These are phyloP conservation scores for Fusarium sp. DNA, from an alignment of 2,329 filamentous ascomycete genomes.

Conservation along the genomic window DNA sequence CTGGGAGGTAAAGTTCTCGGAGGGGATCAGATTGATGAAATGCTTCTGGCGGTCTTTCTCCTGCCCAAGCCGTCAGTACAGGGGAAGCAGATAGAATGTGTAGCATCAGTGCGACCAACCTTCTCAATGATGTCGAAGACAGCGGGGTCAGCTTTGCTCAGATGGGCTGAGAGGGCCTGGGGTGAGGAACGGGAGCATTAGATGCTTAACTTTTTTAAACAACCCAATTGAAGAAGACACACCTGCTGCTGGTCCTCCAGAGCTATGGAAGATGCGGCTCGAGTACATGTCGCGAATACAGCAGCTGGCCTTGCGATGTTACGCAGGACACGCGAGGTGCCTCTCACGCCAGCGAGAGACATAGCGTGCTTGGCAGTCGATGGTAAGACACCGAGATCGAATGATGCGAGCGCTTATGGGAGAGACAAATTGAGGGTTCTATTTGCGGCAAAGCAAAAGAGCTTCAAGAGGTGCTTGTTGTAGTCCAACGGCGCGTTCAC, in stretches of 20 bases:
- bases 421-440: slow-evolving; percentile 9
- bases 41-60: slow-evolving; percentile 97
- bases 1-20: slow-evolving; percentile 95
- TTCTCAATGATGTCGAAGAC: slow-evolving; percentile 92
- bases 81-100: too few relatives aligned
- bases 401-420: background rate
- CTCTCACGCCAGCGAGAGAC: slow-evolving; percentile 60
- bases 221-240: slow-evolving; percentile 39
- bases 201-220: slow-evolving; percentile 6
- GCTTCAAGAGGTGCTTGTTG: slow-evolving; percentile 15
- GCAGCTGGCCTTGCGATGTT: slow-evolving; percentile 50
- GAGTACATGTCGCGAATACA: slow-evolving; percentile 38
- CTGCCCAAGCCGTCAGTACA: slow-evolving; percentile 55
- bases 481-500: slow-evolving; percentile 22
- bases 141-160: slow-evolving; percentile 86
- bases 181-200: slow-evolving; percentile 22
- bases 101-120: slow-evolving; percentile 59
- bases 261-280: slow-evolving; percentile 58
- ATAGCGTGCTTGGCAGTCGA: slow-evolving; percentile 49
- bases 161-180: slow-evolving; percentile 82
- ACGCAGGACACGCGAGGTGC: slow-evolving; percentile 60
- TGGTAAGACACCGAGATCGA: background rate
- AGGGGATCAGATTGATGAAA: slow-evolving; percentile 97
- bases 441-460: slow-evolving; percentile 7
- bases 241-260: slow-evolving; percentile 71